Evolutionary conservation across 2,329 filamentous ascomycete species (phyloP).

Genomic region (Aspergillus amoenus): DNA sequence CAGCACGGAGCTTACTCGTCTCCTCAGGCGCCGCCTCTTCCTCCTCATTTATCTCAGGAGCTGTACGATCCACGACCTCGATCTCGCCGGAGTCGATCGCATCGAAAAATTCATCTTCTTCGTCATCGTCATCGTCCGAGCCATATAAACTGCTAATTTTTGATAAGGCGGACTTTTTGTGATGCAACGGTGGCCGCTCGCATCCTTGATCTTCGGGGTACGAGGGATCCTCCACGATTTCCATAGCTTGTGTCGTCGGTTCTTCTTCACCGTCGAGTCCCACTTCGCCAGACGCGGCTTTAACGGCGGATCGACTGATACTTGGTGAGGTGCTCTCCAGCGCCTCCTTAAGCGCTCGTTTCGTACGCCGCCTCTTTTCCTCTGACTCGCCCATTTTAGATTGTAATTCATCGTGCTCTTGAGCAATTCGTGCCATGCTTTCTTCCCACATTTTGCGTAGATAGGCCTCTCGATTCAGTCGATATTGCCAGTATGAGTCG

Average conservation of each 20-base stretch:
- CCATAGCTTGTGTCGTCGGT: conserved; percentile 22
- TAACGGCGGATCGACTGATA: conserved; percentile 38
- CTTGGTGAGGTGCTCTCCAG: conserved; percentile 59
- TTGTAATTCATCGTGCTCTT: conserved; percentile 89
- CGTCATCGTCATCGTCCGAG: conserved; percentile 69
- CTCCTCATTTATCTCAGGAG: conserved; percentile 46
- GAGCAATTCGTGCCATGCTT: conserved; percentile 95
- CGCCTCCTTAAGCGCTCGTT: conserved; percentile 82
- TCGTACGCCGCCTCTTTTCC: conserved; percentile 83
- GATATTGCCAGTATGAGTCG: conserved; percentile 95
- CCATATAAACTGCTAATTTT: conserved; percentile 72
- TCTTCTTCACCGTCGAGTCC: conserved; percentile 36
- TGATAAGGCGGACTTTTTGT: conserved; percentile 65
- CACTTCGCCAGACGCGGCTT: conserved; percentile 29
- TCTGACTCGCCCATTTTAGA: conserved; percentile 85
- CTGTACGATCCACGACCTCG: conserved; percentile 63
- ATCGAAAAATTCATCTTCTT: conserved; percentile 90
- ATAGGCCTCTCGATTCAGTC: conserved; percentile 85
- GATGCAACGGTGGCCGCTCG: conserved; percentile 40
- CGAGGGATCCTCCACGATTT: conserved; percentile 12
- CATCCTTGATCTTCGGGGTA: conserved; percentile 9
- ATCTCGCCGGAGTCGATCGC: conserved; percentile 92
- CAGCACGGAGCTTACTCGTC: conserved; percentile 44
- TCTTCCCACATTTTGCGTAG: conserved; percentile 98
- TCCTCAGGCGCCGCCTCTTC: conserved; percentile 46